Conservation (phyloP, 2,329 filamentous ascomycete species). For the Pseudogymnoascus sp. region DNA sequence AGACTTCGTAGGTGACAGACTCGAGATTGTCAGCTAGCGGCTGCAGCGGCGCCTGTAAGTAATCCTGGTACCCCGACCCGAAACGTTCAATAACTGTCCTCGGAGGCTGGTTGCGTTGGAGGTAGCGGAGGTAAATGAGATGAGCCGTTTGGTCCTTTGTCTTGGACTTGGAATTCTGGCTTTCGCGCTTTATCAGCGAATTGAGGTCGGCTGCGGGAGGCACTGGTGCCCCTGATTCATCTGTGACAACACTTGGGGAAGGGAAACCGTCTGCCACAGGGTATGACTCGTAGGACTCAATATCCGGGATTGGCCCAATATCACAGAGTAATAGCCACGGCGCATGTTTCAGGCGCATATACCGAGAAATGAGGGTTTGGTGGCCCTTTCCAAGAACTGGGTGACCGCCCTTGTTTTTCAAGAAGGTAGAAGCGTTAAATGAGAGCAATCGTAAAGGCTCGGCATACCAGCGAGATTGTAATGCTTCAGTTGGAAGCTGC, state of each 20-base stretch:
- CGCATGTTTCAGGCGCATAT: constrained; percentile 55
- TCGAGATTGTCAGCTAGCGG: constrained; percentile 94
- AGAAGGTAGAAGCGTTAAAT: constrained; percentile 46
- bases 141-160: constrained; percentile 53
- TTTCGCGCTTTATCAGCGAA: constrained; percentile 19
- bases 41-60: constrained; percentile 88
- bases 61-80: constrained; percentile 79
- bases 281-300: constrained; percentile 25
- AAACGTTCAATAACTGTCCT: constrained; percentile 56
- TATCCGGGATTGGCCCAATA: constrained; percentile 41
- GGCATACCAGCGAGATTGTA: constrained; percentile 61
- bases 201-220: constrained; percentile 20
- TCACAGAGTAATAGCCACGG: constrained; percentile 59
- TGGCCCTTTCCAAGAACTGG: constrained; percentile 55
- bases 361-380: constrained; percentile 51
- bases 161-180: constrained; percentile 24
- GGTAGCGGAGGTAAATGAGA: constrained; percentile 72
- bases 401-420: constrained; percentile 51
- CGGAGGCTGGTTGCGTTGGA: constrained; percentile 73
- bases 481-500: constrained; percentile 48
- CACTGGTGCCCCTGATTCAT: constrained; percentile 20
- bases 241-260: constrained; percentile 35
- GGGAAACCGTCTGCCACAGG: constrained; percentile 26
- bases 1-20: constrained; percentile 95
- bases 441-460: constrained; percentile 59